phyloP scores from a whole-genome alignment of 1,284 basidiomycete species.

The Cryptococcus sp. region DNA sequence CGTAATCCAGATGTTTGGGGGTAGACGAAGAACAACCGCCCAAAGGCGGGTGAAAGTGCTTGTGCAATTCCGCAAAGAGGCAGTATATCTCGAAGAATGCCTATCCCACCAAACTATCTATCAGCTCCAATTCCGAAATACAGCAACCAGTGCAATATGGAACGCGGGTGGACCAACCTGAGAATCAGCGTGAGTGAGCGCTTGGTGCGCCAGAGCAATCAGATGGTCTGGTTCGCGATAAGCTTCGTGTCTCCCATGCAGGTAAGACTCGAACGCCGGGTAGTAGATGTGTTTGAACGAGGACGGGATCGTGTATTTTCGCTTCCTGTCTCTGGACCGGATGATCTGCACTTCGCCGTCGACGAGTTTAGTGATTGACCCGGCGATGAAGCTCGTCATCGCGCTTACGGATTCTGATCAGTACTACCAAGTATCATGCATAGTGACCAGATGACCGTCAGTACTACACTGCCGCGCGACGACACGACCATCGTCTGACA shows the following conservation, averaged over 20 bases:
- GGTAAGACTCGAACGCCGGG: background rate
- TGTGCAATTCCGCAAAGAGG: conserved; percentile 6
- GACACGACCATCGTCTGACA: no score
- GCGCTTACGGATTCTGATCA: no score
- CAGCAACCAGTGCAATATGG: background rate
- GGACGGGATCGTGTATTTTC: conserved; percentile 14
- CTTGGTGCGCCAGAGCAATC: conserved; percentile 6
- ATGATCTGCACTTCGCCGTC: conserved; percentile 12
- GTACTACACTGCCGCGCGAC: no score
- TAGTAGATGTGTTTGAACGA: conserved; percentile 12
- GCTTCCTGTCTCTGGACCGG: conserved; percentile 1
- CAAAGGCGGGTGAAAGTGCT: background rate
- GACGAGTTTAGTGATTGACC: conserved; percentile 7
- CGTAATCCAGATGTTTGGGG: conserved; percentile 11
- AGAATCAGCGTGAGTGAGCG: conserved; percentile 10
- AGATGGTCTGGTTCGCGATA: conserved; percentile 11
- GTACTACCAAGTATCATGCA: no score
- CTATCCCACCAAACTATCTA: background rate
- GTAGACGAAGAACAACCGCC: background rate
- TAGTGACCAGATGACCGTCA: no score
- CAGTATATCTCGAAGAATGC: conserved; percentile 11
- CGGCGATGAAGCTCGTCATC: no score
- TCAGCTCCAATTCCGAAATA: background rate
- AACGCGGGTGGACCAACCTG: conserved; percentile 3
- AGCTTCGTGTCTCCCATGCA: conserved; percentile 5